A percentile compares a stretch with the other conserved stretches of the same genome.
These are phyloP conservation scores for Torulaspora delbrueckii DNA, from an alignment of 805 yeast genomes.

Conservation along the genomic window DNA sequence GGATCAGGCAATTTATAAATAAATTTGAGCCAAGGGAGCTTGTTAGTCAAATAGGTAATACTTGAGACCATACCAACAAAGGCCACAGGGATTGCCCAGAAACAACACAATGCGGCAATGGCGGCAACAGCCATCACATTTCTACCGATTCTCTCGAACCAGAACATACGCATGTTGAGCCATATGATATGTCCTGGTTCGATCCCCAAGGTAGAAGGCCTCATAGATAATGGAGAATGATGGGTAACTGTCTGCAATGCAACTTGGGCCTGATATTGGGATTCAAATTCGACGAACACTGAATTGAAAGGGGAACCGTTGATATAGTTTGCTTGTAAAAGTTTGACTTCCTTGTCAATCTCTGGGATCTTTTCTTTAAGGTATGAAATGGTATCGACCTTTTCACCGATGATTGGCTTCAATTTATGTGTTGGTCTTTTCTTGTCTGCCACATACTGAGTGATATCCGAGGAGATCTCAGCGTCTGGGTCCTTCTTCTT, in stretches of 20 bases:
- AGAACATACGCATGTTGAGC: conserved; percentile 68
- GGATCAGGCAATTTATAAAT: conserved; percentile 50
- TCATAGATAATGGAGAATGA: conserved; percentile 60
- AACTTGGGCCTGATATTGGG: conserved; percentile 68
- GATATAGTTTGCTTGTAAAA: conserved; percentile 48
- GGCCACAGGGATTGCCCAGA: conserved; percentile 78
- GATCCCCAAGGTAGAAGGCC: conserved; percentile 57
- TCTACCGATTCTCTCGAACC: conserved; percentile 72
- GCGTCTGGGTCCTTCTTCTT: conserved; percentile 53
- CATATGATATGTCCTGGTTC: conserved; percentile 62
- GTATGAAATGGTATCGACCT: conserved; percentile 58
- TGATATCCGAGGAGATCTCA: conserved; percentile 42
- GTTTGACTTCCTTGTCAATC: conserved; percentile 51
- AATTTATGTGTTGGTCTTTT: conserved; percentile 60
- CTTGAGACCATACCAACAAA: conserved; percentile 73
- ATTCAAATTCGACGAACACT: conserved; percentile 71
- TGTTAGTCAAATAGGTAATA: conserved; percentile 55
- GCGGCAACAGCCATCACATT: conserved; percentile 47
- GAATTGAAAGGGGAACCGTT: conserved; percentile 65
- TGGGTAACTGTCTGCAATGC: conserved; percentile 61
- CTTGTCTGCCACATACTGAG: conserved; percentile 55
- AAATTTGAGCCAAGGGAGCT: conserved; percentile 50
- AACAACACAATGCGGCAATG: conserved; percentile 49
- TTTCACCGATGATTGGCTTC: conserved; percentile 46
- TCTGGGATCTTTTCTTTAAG: conserved; percentile 54